Evolutionary conservation across 805 yeast species (phyloP).

Genomic region (Sungouiozyma ichnusensis): DNA sequence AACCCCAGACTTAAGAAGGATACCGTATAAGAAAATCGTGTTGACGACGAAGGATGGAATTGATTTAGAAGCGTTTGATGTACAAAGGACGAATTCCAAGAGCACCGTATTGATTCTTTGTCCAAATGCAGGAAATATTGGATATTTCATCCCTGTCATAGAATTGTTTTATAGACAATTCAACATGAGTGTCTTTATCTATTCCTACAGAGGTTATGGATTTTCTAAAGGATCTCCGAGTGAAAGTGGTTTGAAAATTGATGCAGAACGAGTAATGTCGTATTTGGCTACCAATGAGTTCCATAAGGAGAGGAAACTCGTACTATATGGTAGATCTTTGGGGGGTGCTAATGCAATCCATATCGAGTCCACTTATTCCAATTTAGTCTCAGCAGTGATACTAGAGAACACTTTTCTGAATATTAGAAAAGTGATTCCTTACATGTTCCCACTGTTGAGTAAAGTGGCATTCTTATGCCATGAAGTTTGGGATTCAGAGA

Average conservation of each 20-base stretch:
- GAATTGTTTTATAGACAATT: constrained; percentile 50
- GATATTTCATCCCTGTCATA: constrained; percentile 77
- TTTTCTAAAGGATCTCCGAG: constrained; percentile 62
- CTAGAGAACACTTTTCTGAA: constrained; percentile 81
- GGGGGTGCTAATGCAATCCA: constrained; percentile 94
- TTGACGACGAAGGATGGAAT: constrained; percentile 64
- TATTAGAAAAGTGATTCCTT: constrained; percentile 60
- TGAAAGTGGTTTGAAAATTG: constrained; percentile 72
- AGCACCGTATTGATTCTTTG: constrained; percentile 66
- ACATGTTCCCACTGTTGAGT: constrained; percentile 58
- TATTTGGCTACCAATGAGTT: constrained; percentile 45
- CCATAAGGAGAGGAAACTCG: constrained; percentile 37
- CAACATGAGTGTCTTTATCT: constrained; percentile 68
- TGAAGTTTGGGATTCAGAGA: constrained; percentile 76
- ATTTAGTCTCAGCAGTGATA: constrained; percentile 49
- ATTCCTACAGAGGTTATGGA: constrained; percentile 90
- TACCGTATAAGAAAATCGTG: constrained; percentile 52
- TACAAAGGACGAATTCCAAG: constrained; percentile 28
- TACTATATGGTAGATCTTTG: constrained; percentile 78
- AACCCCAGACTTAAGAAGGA: constrained; percentile 60
- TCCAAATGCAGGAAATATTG: constrained; percentile 96
- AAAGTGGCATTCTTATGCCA: constrained; percentile 54
- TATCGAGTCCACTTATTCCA: constrained; percentile 51
- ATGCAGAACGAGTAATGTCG: constrained; percentile 62
- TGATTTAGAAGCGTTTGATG: constrained; percentile 51